These are phyloP conservation scores for Passiflora organensis DNA, from an alignment of 345 rosid species.

Conservation along the genomic window DNA sequence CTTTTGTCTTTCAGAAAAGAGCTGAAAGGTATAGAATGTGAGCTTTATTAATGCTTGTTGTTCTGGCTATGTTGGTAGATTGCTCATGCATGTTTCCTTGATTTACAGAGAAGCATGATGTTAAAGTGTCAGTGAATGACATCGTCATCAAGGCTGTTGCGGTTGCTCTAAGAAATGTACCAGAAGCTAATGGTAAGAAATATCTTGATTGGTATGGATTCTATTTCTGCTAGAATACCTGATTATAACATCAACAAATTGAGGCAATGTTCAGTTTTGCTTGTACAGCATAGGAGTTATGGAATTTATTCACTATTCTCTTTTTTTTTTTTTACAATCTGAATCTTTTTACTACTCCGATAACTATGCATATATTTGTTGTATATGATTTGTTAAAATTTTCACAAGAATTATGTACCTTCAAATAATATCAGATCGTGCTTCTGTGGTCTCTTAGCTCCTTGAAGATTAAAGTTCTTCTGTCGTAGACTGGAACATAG, in stretches of 20 bases:
- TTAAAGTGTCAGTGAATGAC: conserved; percentile 95
- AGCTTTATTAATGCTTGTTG: conserved; percentile 6
- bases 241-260: background rate
- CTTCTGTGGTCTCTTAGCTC: too few species aligned
- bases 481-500: background rate
- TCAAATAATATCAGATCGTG: too few species aligned
- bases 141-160: conserved; percentile 93
- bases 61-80: conserved; percentile 3
- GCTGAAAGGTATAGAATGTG: conserved; percentile 58
- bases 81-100: conserved; percentile 16
- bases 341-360: background rate
- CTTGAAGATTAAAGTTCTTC: too few species aligned
- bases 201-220: conserved; percentile 3
- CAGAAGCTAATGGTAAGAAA: conserved; percentile 84
- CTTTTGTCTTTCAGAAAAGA: conserved; percentile 89
- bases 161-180: conserved; percentile 71
- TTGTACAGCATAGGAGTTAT: too few species aligned
- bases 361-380: background rate
- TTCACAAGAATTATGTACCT: too few species aligned
- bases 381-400: background rate
- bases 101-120: conserved; percentile 71
- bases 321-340: background rate
- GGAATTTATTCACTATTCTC: background rate
- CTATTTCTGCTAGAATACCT: conserved; percentile 7
- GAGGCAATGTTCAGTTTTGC: background rate